Evolutionary conservation across 2,329 filamentous ascomycete genomes (phyloP).

Genomic region (Paecilomyces formosus): DNA sequence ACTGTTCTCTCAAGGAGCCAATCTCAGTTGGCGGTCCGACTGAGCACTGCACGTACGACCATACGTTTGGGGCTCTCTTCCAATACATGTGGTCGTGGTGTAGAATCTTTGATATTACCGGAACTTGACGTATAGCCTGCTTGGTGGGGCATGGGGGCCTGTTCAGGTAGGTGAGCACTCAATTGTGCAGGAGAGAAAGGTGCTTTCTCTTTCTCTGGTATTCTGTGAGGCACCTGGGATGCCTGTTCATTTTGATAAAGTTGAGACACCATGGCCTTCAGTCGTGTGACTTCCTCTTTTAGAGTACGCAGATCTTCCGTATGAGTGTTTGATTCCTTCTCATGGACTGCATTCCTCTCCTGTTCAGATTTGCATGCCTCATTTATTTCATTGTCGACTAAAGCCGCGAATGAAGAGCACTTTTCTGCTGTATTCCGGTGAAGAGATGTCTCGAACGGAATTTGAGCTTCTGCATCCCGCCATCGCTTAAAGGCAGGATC

Average conservation of each 20-base stretch:
- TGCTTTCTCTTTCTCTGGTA: too few relatives aligned
- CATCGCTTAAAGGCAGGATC: conserved; percentile 20
- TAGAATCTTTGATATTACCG: neutral
- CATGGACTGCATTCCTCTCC: neutral
- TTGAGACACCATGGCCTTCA: conserved; percentile 22
- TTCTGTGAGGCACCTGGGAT: neutral
- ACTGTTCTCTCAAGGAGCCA: neutral
- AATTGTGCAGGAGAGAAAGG: neutral
- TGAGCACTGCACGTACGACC: neutral
- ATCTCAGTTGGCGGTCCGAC: neutral
- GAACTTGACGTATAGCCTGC: neutral
- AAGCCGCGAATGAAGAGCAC: conserved; percentile 24
- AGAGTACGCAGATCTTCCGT: conserved; percentile 18
- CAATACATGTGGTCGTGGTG: neutral
- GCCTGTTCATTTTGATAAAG: conserved; percentile 11
- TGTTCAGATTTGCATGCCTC: conserved; percentile 9
- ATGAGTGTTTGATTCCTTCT: conserved; percentile 3
- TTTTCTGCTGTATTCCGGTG: conserved; percentile 22
- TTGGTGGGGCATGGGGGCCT: neutral
- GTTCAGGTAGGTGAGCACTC: neutral
- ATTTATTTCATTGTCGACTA: conserved; percentile 19
- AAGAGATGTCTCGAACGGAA: conserved; percentile 8
- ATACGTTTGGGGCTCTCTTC: neutral
- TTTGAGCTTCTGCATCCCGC: conserved; percentile 15
- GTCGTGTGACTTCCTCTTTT: conserved; percentile 21